Conservation (phyloP, 2,329 filamentous ascomycete species). For the Arthroderma sp. region DNA sequence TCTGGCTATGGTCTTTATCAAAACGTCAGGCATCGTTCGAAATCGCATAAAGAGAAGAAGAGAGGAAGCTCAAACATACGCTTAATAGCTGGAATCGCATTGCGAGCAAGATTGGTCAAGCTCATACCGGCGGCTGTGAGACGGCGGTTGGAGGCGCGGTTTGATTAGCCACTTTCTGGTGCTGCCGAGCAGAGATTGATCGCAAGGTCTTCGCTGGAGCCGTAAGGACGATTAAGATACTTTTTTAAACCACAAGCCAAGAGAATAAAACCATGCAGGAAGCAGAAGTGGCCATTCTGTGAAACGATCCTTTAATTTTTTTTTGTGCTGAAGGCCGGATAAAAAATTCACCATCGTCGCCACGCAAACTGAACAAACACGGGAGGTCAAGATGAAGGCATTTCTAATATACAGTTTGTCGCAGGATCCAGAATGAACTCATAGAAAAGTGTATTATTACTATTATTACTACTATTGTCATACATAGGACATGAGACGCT, state of each 20-base stretch:
- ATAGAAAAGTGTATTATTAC: no score
- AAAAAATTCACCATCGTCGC: no score
- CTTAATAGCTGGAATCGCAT: slow-evolving; percentile 9
- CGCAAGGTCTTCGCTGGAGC: slow-evolving; percentile 2
- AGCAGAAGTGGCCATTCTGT: no score
- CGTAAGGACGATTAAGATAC: neutral
- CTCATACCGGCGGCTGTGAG: slow-evolving; percentile 18
- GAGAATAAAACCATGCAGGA: neutral
- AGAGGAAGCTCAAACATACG: slow-evolving; percentile 4
- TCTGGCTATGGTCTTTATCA: slow-evolving; percentile 14
- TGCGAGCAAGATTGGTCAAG: slow-evolving; percentile 26
- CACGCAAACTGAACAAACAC: no score
- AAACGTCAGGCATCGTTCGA: neutral
- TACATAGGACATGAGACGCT: no score
- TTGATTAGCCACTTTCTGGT: slow-evolving; percentile 1
- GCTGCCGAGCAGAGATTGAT: slow-evolving; percentile 5
- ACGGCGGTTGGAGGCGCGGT: neutral
- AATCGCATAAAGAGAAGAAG: neutral
- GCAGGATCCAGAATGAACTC: no score
- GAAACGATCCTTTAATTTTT: no score
- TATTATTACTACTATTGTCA: no score
- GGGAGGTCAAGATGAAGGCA: no score
- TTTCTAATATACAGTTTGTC: no score
- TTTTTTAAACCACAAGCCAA: slow-evolving; percentile 2
- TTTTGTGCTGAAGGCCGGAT: no score